Evolutionary conservation across 2,329 filamentous ascomycete species (phyloP).

Genomic region (Lachnellula hyalina): DNA sequence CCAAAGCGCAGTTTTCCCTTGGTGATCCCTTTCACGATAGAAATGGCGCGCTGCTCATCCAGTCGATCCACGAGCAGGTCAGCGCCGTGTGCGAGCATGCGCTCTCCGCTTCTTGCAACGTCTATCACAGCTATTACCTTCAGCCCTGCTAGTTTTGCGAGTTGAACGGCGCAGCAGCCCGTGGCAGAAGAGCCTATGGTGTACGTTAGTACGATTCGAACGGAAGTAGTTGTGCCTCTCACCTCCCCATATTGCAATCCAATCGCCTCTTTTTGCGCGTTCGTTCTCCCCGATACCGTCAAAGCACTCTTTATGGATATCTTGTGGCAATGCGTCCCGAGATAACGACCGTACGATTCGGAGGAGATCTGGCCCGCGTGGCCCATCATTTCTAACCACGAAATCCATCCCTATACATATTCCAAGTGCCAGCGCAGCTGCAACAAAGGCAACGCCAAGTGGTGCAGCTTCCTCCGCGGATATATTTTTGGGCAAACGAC

Average conservation of each 20-base stretch:
- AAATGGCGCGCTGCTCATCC: slow-evolving; percentile 58
- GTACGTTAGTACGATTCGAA: slow-evolving; percentile 1
- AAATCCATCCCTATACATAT: slow-evolving; percentile 68
- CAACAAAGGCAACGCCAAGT: slow-evolving; percentile 42
- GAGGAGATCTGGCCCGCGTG: slow-evolving; percentile 51
- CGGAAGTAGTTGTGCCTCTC: slow-evolving; percentile 17
- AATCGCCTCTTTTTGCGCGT: slow-evolving; percentile 56
- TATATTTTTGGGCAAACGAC: slow-evolving; percentile 22
- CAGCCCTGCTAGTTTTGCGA: slow-evolving; percentile 61
- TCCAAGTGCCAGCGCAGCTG: slow-evolving; percentile 60
- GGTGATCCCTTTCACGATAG: slow-evolving; percentile 57
- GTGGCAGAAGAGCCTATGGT: slow-evolving; percentile 58
- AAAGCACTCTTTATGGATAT: slow-evolving; percentile 61
- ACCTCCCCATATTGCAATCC: slow-evolving; percentile 71
- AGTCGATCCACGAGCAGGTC: slow-evolving; percentile 67
- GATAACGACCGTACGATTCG: slow-evolving; percentile 43
- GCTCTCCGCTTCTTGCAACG: slow-evolving; percentile 57
- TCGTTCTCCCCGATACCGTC: slow-evolving; percentile 46
- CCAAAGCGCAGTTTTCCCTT: slow-evolving; percentile 57
- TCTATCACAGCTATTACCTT: slow-evolving; percentile 63
- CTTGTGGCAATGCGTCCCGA: slow-evolving; percentile 46
- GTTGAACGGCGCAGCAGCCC: slow-evolving; percentile 60
- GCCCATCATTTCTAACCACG: slow-evolving; percentile 36
- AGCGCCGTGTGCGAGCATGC: slow-evolving; percentile 45
- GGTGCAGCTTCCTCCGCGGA: slow-evolving; percentile 22